Percentiles rank a stretch among this genome's conserved stretches.
phyloP scores from a whole-genome alignment of 2,329 filamentous ascomycete species.

The Boeremia exigua region DNA sequence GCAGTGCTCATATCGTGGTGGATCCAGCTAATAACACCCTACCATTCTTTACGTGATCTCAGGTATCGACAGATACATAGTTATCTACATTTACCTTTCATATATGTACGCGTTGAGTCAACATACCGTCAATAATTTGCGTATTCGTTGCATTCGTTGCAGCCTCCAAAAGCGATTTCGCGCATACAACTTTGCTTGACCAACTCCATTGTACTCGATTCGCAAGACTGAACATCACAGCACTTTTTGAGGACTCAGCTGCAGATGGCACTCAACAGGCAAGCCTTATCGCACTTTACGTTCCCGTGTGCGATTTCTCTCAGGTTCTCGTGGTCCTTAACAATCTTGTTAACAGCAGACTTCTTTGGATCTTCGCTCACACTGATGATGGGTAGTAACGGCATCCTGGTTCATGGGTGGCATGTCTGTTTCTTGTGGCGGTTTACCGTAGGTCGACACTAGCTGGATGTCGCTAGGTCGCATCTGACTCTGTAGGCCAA shows the following conservation, averaged over 20 bases:
- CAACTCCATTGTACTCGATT: no score
- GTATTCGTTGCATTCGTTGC: no score
- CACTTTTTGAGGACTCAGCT: not conserved
- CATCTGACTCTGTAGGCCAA: slow-evolving; percentile 4
- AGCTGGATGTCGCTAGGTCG: not conserved
- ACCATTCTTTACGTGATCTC: no score
- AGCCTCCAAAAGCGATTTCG: no score
- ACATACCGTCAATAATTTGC: no score
- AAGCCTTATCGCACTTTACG: not conserved
- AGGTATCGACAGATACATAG: no score
- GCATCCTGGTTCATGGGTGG: not conserved
- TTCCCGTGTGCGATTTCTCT: not conserved
- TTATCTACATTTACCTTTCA: no score
- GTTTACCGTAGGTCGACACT: not conserved
- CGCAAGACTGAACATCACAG: no score
- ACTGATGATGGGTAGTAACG: slow-evolving; percentile 1
- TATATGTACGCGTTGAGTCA: no score
- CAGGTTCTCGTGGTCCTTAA: not conserved
- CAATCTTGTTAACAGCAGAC: not conserved
- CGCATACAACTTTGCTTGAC: not conserved
- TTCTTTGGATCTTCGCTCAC: slow-evolving; percentile 4
- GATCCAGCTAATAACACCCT: no score
- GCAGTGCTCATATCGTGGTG: no score
- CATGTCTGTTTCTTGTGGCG: not conserved
- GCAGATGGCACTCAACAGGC: not conserved